Evolutionary conservation across 306 rosid species (phyloP), one percentile per base, ranked within the genome.

Genomic region (Fragaria vesca): DNA sequence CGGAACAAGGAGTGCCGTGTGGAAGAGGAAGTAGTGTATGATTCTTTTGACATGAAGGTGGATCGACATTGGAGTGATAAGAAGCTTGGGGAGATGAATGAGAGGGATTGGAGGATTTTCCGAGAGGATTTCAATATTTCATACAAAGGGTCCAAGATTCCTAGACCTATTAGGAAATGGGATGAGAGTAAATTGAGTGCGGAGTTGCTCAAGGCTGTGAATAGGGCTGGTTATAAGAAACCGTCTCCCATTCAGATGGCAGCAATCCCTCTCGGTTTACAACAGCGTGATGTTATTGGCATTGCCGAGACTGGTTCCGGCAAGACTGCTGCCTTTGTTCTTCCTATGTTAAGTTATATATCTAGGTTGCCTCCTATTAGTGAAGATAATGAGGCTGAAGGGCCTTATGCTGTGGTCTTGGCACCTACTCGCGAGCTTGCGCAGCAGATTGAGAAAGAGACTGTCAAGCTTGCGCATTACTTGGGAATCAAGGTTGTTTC

Each of bases 391-490:
- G 97, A 92, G 80, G 97, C 95, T 0, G 93, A 92, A 81, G 97
- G 97, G 63, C 97, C 97, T 50, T 92, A 92, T 75, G 97, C 97
- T 1, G 95, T 92, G 71, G 97, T 92, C 18, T 88, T 92, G 97
- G 97, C 97, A 2, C 95, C 97, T 3, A 92, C 97, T 40, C 97
- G 97, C 1, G 96, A 92, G 77, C 93, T 90, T 48, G 97, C 97
- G 0, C 93, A 88, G 72, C 97, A 92, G 87, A 92, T 92, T 57
- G 96, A 92, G 89, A 93, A 92, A 6, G 97, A 92, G 84, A 92
- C 97, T 36, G 89, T 90, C 2, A 92, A 92, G 76, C 90, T 92
- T 68, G 93, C 96, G 12, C 93, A 90, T 69, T 86, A 88, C 83
- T 42, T 92, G 86, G n/a, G 55, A 3, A 51, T 51, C 55, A 90